A percentile compares a stretch with the other conserved stretches of the same genome.
Evolutionary conservation across 169 alveolate species (phyloP).

Genomic region (Plasmodium gonderi): DNA sequence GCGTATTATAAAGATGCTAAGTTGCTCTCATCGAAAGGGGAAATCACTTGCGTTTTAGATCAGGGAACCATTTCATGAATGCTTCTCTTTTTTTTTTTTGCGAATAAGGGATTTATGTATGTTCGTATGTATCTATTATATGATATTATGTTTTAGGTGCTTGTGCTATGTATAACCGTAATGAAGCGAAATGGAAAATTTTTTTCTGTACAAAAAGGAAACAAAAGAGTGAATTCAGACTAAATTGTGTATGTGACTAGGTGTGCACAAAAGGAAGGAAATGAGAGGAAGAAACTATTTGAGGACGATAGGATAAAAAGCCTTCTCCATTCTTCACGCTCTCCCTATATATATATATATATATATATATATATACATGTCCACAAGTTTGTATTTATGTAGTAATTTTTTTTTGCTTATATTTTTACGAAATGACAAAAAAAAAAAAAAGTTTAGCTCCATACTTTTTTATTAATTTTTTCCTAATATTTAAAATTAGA

Average conservation of each 20-base stretch:
- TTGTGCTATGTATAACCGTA: background rate
- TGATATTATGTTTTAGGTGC: too few species aligned
- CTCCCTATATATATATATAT: background rate
- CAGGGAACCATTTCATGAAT: constrained; percentile 61
- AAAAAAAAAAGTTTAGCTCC: background rate
- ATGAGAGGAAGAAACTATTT: background rate
- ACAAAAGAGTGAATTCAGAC: background rate
- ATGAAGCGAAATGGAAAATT: background rate
- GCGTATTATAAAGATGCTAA: constrained; percentile 51
- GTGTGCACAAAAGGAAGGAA: background rate
- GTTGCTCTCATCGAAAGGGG: constrained; percentile 59
- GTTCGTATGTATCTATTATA: background rate
- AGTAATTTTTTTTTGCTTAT: background rate
- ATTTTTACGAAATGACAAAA: background rate
- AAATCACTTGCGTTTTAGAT: constrained; percentile 21
- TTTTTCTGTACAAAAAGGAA: background rate
- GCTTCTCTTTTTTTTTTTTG: too few species aligned
- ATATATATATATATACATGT: background rate
- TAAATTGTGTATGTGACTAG: background rate
- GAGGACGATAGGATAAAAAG: background rate
- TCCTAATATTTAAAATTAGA: background rate
- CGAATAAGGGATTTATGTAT: background rate
- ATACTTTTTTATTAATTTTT: background rate
- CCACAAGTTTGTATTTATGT: background rate
- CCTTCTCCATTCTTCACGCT: background rate